Evolutionary conservation across 2,329 filamentous ascomycete species (phyloP), one percentile per base, ranked within the genome.

Genomic region (Dothideomycetes sp.): DNA sequence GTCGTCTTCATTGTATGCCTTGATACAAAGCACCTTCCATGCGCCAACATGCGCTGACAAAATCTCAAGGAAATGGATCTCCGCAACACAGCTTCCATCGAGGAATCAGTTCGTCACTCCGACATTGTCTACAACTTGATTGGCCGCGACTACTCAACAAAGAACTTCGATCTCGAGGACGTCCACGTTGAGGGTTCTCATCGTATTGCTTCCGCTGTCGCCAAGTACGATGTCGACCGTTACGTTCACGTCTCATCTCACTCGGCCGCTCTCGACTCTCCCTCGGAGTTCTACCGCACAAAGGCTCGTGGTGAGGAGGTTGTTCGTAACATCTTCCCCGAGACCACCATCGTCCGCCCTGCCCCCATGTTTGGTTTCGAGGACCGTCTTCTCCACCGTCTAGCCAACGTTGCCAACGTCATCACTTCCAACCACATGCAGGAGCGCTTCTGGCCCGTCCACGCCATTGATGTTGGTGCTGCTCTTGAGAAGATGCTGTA

Each of bases 61-160:
- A 9, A 10, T 32, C 12, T 36, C 16, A 51, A 88, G 84, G 91
- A 98, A 76, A 93, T 85, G 64, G 91, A 98, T 58, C 73, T 98
- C 46, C 81, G 80, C 58, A 98, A 98, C 66, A 96, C 87, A 29
- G 74, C 83, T 52, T 96, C 89, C 20, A 91, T 98, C 54, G 91
- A 98, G 62, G 88, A 94, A 65, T 91, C 85, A 56, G 88, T 98
- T 39, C 78, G 91, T 55, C 91, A 98, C 64, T 96, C 89, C 29
- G 91, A 98, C 60, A 83, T 95, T 48, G 91, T 98, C 50, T 94
- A 94, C 73, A 98, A 98, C 67, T 71, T 98, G 53, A 74, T 95
- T 57, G 91, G 91, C 50, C 83, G 89, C 49, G 83, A 89, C 63
- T 96, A 96, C 63, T 84, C 89, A 49, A 98, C 91, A 54, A 98